Percentiles rank a stretch among this genome's conserved stretches.
Evolutionary conservation across 768 basidiomycete species (phyloP).

Genomic region (Neoboletus magnificus): DNA sequence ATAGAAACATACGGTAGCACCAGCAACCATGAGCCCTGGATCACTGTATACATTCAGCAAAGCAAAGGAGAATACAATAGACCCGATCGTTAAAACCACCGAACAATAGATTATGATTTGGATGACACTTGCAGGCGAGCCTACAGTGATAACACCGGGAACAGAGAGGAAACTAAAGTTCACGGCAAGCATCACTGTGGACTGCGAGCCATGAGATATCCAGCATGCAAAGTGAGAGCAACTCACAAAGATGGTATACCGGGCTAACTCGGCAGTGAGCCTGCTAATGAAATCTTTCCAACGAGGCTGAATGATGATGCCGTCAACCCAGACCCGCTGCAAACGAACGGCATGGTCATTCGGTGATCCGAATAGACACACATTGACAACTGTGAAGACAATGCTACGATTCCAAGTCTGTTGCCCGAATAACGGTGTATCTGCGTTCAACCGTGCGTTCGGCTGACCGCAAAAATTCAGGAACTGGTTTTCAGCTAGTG

Average conservation of each 20-base stretch:
- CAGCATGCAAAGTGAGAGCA: background rate
- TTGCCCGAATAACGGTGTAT: slow-evolving; percentile 2
- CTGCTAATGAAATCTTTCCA: slow-evolving; percentile 13
- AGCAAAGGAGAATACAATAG: slow-evolving; percentile 13
- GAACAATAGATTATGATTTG: slow-evolving; percentile 14
- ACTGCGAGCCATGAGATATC: slow-evolving; percentile 1
- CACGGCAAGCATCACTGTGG: slow-evolving; percentile 17
- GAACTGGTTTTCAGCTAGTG: slow-evolving; percentile 12
- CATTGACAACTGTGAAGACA: background rate
- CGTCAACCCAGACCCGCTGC: slow-evolving; percentile 14
- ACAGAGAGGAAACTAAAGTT: slow-evolving; percentile 16
- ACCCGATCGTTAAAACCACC: slow-evolving; percentile 9
- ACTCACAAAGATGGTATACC: slow-evolving; percentile 14
- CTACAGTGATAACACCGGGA: background rate
- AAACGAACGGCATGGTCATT: slow-evolving; percentile 11
- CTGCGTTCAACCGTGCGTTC: slow-evolving; percentile 10
- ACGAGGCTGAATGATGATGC: slow-evolving; percentile 7
- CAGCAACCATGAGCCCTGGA: slow-evolving; percentile 3
- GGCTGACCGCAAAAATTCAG: slow-evolving; percentile 12
- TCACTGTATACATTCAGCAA: slow-evolving; percentile 13
- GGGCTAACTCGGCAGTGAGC: slow-evolving; percentile 2
- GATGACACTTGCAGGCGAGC: background rate
- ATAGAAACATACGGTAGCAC: slow-evolving; percentile 5
- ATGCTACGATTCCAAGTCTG: slow-evolving; percentile 4
- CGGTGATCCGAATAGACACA: slow-evolving; percentile 2